Evolutionary conservation across 345 rosid genomes (phyloP).

Genomic region (Melastoma malabathricum): DNA sequence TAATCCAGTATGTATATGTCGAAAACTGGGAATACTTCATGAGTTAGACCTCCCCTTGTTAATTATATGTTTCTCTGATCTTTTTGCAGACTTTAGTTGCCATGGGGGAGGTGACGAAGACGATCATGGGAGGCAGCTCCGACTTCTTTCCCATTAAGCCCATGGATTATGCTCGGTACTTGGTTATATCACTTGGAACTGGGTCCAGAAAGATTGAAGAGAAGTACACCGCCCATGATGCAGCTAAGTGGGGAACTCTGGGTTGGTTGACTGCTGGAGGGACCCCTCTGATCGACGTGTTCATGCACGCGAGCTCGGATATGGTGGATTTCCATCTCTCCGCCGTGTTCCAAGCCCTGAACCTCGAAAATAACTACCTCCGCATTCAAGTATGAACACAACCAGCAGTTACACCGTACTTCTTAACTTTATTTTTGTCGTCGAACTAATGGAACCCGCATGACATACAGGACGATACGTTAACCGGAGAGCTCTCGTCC

Average conservation of each 20-base stretch:
- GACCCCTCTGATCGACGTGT: slow-evolving; percentile 43
- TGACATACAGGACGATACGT: slow-evolving; percentile 37
- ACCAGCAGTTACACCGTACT: background rate
- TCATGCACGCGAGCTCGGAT: slow-evolving; percentile 47
- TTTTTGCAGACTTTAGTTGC: slow-evolving; percentile 17
- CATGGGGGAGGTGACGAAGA: slow-evolving; percentile 26
- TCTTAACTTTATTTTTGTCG: no score
- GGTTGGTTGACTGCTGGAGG: slow-evolving; percentile 43
- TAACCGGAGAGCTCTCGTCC: slow-evolving; percentile 35
- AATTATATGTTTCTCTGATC: background rate
- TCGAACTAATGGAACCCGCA: no score
- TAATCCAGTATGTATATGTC: slow-evolving; percentile 21
- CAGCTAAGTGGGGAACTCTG: slow-evolving; percentile 50
- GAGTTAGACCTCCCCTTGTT: background rate
- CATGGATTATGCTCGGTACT: slow-evolving; percentile 30
- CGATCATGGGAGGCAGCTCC: slow-evolving; percentile 15
- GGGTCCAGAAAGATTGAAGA: slow-evolving; percentile 23
- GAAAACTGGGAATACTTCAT: background rate
- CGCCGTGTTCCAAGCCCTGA: slow-evolving; percentile 35
- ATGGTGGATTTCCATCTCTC: slow-evolving; percentile 52
- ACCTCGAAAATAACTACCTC: slow-evolving; percentile 27
- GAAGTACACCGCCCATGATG: slow-evolving; percentile 26
- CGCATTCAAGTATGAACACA: slow-evolving; percentile 26
- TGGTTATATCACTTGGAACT: slow-evolving; percentile 51
- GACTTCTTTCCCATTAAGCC: slow-evolving; percentile 32